Conservation (phyloP, 2,329 filamentous ascomycete species). For the Ophiostoma ips region DNA sequence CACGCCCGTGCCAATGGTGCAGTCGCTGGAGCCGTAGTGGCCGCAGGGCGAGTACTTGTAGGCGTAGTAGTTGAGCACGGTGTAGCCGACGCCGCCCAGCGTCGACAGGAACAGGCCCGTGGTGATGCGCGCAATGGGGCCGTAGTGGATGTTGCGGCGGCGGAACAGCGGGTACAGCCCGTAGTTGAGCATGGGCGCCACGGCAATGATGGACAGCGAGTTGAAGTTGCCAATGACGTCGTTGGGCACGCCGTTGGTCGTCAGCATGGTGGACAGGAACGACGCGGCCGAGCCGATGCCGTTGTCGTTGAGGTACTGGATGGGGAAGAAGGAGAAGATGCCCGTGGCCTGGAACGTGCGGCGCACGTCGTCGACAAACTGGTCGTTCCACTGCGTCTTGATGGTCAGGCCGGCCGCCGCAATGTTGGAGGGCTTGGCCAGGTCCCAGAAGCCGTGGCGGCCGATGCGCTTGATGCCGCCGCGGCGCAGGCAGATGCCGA, state of each 20-base stretch:
- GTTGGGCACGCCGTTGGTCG: conserved; percentile 55
- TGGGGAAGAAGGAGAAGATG: conserved; percentile 47
- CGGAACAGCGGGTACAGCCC: conserved; percentile 55
- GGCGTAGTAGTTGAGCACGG: conserved; percentile 27
- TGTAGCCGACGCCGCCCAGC: conserved; percentile 30
- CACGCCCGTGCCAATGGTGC: conserved; percentile 21
- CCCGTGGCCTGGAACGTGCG: conserved; percentile 54
- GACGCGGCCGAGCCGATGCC: conserved; percentile 36
- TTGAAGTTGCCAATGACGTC: conserved; percentile 64
- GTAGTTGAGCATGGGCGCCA: conserved; percentile 57
- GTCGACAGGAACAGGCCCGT: conserved; percentile 36
- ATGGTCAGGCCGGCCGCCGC: conserved; percentile 25
- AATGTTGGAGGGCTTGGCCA: conserved; percentile 50
- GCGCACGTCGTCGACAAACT: conserved; percentile 32
- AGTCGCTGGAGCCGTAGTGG: conserved; percentile 25
- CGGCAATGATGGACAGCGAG: conserved; percentile 58
- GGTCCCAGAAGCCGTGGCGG: conserved; percentile 46
- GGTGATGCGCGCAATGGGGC: conserved; percentile 63
- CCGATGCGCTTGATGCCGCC: conserved; percentile 26
- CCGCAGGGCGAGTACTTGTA: conserved; percentile 30
- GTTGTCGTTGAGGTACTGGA: conserved; percentile 30
- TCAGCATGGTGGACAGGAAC: conserved; percentile 33
- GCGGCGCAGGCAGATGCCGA: conserved; percentile 26
- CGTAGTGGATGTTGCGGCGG: conserved; percentile 50
- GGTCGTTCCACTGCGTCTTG: conserved; percentile 39